A percentile compares a stretch with the other conserved stretches of the same genome.
Evolutionary conservation across 257 asterid species (phyloP).

Genomic region (Perilla frutescens): DNA sequence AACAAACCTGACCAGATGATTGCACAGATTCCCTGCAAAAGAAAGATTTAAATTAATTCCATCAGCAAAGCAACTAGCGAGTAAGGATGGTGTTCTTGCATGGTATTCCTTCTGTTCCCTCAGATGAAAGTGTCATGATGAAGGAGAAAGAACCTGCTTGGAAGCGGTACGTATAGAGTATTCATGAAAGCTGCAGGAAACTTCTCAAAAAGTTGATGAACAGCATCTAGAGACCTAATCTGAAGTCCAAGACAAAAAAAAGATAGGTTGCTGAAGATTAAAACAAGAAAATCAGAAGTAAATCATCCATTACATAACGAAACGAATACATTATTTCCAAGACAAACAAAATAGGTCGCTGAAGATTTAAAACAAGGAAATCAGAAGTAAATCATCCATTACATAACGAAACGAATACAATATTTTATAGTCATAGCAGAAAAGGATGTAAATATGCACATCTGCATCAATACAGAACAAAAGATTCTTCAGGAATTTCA

Average conservation of each 20-base stretch:
- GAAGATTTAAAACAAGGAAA: constrained; percentile 8
- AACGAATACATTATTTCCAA: constrained; percentile 17
- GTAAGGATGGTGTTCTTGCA: constrained; percentile 16
- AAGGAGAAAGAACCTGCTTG: constrained; percentile 54
- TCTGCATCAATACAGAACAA: constrained; percentile 5
- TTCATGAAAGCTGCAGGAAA: constrained; percentile 93
- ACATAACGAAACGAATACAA: neutral
- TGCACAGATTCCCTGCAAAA: constrained; percentile 69
- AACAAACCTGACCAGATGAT: constrained; percentile 76
- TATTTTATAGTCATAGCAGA: neutral
- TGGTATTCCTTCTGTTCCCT: constrained; percentile 20
- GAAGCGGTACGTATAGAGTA: constrained; percentile 72
- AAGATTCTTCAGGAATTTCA: constrained; percentile 1
- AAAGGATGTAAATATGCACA: constrained; percentile 6
- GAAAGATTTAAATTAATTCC: constrained; percentile 39
- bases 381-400: constrained; percentile 19
- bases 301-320: constrained; percentile 5
- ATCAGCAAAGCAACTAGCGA: constrained; percentile 23
- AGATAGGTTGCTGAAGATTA: neutral
- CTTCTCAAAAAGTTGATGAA: constrained; percentile 90
- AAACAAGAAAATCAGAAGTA: constrained; percentile 13
- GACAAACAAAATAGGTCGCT: constrained; percentile 22
- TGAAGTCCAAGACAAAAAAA: constrained; percentile 47
- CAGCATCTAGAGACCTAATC: constrained; percentile 96
- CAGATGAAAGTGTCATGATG: constrained; percentile 13